Conservation (phyloP, 2,329 filamentous ascomycete genomes). For the Phoma sp. region DNA sequence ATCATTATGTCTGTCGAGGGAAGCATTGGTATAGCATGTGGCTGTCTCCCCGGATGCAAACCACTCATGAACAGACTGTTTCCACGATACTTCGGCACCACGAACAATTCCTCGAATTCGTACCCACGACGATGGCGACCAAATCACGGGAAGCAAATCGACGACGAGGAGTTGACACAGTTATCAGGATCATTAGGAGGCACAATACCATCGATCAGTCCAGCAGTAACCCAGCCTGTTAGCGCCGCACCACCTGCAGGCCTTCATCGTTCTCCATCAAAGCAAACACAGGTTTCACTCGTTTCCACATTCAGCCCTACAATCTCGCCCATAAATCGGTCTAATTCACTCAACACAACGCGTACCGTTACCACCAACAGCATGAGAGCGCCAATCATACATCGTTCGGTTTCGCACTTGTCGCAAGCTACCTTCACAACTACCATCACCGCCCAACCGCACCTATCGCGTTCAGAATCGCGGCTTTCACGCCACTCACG, state of each 20-base stretch:
- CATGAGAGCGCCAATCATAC: neutral
- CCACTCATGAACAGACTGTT: slow-evolving; percentile 38
- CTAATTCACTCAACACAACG: neutral
- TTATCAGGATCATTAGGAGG: neutral
- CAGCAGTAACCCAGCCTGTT: neutral
- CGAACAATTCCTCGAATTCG: slow-evolving; percentile 5
- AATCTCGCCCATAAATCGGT: neutral
- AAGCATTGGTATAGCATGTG: slow-evolving; percentile 40
- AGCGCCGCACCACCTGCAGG: neutral
- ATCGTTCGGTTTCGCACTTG: slow-evolving; percentile 1
- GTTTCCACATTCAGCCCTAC: neutral
- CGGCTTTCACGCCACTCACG: too few relatives aligned
- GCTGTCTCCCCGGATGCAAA: slow-evolving; percentile 44
- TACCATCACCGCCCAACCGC: slow-evolving; percentile 8
- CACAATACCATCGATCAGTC: neutral
- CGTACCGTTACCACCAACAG: slow-evolving; percentile 2
- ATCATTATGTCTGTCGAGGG: slow-evolving; percentile 39
- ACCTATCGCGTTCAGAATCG: slow-evolving; percentile 8
- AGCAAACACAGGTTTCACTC: neutral
- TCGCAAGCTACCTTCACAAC: slow-evolving; percentile 8
- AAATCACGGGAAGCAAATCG: slow-evolving; percentile 6
- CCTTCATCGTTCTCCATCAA: neutral
- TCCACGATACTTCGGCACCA: slow-evolving; percentile 34
- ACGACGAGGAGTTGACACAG: slow-evolving; percentile 6
- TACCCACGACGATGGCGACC: slow-evolving; percentile 15